Conservation (phyloP, 2,329 filamentous ascomycete genomes). For the Apiospora phragmitis region DNA sequence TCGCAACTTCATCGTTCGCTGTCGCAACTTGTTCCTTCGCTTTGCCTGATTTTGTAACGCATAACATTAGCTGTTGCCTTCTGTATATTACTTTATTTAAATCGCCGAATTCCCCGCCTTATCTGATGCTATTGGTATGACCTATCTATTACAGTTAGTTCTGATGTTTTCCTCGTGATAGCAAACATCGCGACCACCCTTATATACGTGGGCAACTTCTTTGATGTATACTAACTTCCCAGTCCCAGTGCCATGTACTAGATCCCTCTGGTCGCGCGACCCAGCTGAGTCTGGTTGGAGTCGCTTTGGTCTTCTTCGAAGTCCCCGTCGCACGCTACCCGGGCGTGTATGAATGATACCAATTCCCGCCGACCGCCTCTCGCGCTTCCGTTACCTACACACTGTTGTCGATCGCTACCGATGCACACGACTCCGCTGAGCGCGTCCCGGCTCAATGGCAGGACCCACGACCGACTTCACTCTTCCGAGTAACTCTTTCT, state of each 20-base stretch:
- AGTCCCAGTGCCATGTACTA: constrained; percentile 39
- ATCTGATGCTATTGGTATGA: constrained; percentile 9
- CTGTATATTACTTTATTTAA: constrained; percentile 28
- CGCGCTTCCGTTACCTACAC: constrained; percentile 21
- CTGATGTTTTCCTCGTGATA: constrained; percentile 18
- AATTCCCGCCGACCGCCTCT: constrained; percentile 8
- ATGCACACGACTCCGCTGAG: constrained; percentile 34
- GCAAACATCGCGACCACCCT: neutral
- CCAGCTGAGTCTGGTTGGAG: constrained; percentile 31
- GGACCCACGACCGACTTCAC: constrained; percentile 48
- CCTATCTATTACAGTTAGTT: constrained; percentile 25
- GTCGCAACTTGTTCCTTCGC: constrained; percentile 23
- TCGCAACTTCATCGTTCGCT: constrained; percentile 25
- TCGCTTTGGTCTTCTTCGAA: constrained; percentile 22
- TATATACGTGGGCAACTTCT: neutral
- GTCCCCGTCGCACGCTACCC: constrained; percentile 16
- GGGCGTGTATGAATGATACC: constrained; percentile 11
- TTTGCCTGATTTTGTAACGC: constrained; percentile 21
- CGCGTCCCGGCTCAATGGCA: constrained; percentile 48
- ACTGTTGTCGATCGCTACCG: constrained; percentile 18
- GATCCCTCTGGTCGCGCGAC: constrained; percentile 30
- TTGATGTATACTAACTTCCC: constrained; percentile 23
- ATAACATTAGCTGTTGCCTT: constrained; percentile 17
- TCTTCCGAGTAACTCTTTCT: constrained; percentile 46
- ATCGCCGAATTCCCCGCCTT: constrained; percentile 9